phyloP scores from a whole-genome alignment of 257 asterid species.

The Craterostigma plantagineum region DNA sequence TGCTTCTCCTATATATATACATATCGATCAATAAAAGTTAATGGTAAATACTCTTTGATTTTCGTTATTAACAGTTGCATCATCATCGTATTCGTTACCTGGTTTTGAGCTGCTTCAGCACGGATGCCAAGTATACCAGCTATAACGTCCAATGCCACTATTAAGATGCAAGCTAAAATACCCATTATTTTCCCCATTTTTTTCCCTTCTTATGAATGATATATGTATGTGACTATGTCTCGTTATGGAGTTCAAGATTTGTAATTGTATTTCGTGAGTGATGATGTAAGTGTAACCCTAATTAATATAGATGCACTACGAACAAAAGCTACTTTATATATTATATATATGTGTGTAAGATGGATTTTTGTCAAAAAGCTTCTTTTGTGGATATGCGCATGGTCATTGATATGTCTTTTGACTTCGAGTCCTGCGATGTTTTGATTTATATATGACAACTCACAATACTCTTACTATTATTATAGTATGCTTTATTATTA shows the following conservation, averaged over 20 bases:
- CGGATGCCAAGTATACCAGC: not conserved
- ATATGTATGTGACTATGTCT: no score
- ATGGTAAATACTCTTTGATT: no score
- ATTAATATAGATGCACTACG: no score
- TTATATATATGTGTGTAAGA: not conserved
- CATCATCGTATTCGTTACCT: no score
- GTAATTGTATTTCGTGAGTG: not conserved
- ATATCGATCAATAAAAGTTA: not conserved
- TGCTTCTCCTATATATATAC: constrained; percentile 38
- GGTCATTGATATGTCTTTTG: no score
- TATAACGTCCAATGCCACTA: constrained; percentile 1
- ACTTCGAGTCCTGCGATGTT: no score
- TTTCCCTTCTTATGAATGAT: not conserved
- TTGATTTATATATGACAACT: no score
- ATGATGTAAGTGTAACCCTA: not conserved
- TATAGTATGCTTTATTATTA: no score
- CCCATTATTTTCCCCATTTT: not conserved
- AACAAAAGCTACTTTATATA: not conserved
- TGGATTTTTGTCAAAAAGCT: not conserved
- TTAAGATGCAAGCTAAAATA: constrained; percentile 1
- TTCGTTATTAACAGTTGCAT: no score
- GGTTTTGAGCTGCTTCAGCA: constrained; percentile 6
- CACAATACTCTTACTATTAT: no score
- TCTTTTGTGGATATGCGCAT: not conserved
- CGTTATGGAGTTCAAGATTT: not conserved